Conservation (phyloP, 805 yeast genomes). For the Cyberlindnera euphorbiae region DNA sequence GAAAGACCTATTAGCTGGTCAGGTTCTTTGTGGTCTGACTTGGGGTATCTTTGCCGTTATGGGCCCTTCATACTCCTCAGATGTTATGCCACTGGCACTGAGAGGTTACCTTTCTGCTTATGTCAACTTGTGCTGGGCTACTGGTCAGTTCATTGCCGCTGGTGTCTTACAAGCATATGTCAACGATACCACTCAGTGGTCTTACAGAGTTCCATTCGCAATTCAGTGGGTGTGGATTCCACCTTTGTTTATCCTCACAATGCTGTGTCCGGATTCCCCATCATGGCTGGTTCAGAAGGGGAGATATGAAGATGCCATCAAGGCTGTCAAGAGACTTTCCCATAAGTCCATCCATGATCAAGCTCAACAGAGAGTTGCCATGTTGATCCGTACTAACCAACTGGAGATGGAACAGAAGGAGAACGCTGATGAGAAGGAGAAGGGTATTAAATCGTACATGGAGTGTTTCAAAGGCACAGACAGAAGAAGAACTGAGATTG, state of each 20-base stretch:
- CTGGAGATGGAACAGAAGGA: constrained; percentile 14
- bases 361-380: constrained; percentile 16
- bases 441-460: constrained; percentile 25
- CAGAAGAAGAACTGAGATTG: constrained; percentile 38
- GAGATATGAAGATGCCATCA: constrained; percentile 37
- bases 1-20: constrained; percentile 35
- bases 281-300: constrained; percentile 48
- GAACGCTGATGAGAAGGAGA: constrained; percentile 2
- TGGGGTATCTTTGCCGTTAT: constrained; percentile 39
- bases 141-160: constrained; percentile 51
- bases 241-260: constrained; percentile 39
- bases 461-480: constrained; percentile 42
- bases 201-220: constrained; percentile 52
- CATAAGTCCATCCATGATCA: constrained; percentile 16
- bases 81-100: constrained; percentile 37
- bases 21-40: constrained; percentile 36
- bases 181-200: constrained; percentile 27
- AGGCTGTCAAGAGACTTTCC: constrained; percentile 25
- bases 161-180: constrained; percentile 42
- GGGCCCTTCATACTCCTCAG: constrained; percentile 38
- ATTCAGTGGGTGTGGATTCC: constrained; percentile 59
- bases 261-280: constrained; percentile 53
- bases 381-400: constrained; percentile 18
- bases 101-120: constrained; percentile 38
- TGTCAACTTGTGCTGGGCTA: constrained; percentile 36